phyloP scores from a whole-genome alignment of 805 yeast genomes.

The Candida sanyiensis region DNA sequence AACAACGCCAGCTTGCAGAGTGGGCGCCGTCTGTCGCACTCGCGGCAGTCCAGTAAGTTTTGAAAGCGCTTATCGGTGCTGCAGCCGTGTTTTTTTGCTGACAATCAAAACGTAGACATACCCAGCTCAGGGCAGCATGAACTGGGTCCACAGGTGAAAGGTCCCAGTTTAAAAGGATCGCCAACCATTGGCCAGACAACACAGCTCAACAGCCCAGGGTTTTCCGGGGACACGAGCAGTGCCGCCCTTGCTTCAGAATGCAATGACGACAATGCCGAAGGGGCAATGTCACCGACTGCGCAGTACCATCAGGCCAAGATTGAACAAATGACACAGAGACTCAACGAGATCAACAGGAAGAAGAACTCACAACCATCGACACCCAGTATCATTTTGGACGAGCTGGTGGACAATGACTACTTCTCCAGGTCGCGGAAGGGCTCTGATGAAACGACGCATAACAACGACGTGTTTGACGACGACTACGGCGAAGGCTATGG shows the following conservation, averaged over 20 bases:
- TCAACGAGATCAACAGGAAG: slow-evolving; percentile 2
- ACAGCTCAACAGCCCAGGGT: neutral
- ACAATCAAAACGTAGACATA: neutral
- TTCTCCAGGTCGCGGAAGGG: slow-evolving; percentile 9
- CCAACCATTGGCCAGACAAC: neutral
- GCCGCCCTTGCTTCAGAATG: too few relatives aligned
- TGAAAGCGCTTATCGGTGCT: too few relatives aligned
- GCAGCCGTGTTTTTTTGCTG: too few relatives aligned
- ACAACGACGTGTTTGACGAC: neutral
- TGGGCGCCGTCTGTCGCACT: neutral
- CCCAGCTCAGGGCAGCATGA: neutral
- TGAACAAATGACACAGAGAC: neutral
- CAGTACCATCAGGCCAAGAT: neutral
- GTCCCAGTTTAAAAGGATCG: slow-evolving; percentile 2
- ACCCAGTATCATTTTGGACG: slow-evolving; percentile 9
- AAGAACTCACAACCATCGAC: slow-evolving; percentile 5
- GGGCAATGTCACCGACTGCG: too few relatives aligned
- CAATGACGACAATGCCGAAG: neutral
- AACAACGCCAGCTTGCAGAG: slow-evolving; percentile 2
- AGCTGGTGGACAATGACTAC: slow-evolving; percentile 11
- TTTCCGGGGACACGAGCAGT: neutral
- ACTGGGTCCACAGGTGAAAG: neutral
- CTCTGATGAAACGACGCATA: slow-evolving; percentile 1
- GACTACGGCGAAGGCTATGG: slow-evolving; percentile 19
- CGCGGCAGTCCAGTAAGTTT: neutral